A percentile compares a stretch with the other conserved stretches of the same genome.
phyloP scores from a whole-genome alignment of 2,329 filamentous ascomycete genomes.

The Exophiala xenobiotica region DNA sequence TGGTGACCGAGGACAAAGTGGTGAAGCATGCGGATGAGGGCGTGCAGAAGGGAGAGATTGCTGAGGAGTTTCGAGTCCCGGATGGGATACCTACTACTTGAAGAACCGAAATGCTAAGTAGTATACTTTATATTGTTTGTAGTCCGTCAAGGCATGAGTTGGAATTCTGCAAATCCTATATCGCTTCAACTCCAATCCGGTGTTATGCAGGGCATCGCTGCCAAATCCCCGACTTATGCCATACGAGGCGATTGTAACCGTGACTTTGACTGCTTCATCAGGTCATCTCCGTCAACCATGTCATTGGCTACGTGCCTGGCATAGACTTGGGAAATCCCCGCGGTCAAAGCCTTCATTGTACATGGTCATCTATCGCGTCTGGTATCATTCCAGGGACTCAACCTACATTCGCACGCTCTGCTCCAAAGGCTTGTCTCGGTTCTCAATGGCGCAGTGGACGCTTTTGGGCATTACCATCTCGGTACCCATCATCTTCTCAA shows the following conservation, averaged over 20 bases:
- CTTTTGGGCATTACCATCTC: conserved; percentile 10
- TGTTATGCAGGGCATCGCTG: too few relatives aligned
- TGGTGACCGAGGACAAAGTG: conserved; percentile 14
- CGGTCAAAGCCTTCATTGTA: too few relatives aligned
- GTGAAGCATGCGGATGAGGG: conserved; percentile 13
- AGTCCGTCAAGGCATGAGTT: too few relatives aligned
- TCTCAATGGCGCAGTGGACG: conserved; percentile 18
- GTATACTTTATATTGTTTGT: too few relatives aligned
- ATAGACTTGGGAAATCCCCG: too few relatives aligned
- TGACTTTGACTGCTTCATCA: not conserved
- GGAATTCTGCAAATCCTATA: too few relatives aligned
- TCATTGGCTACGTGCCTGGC: not conserved
- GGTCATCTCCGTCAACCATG: not conserved
- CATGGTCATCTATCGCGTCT: too few relatives aligned
- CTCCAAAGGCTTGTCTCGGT: not conserved
- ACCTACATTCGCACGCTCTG: too few relatives aligned
- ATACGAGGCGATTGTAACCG: not conserved
- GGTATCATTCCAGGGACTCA: too few relatives aligned
- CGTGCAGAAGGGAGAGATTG: conserved; percentile 11
- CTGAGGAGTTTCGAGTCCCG: conserved; percentile 13
- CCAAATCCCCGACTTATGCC: too few relatives aligned
- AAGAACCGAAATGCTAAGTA: too few relatives aligned
- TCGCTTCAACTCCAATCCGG: too few relatives aligned
- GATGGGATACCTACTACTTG: conserved; percentile 20
- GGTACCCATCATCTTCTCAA: conserved; percentile 14